Base-by-base conservation (phyloP, 179 eudicot species). In the Actinidia arguta region DNA sequence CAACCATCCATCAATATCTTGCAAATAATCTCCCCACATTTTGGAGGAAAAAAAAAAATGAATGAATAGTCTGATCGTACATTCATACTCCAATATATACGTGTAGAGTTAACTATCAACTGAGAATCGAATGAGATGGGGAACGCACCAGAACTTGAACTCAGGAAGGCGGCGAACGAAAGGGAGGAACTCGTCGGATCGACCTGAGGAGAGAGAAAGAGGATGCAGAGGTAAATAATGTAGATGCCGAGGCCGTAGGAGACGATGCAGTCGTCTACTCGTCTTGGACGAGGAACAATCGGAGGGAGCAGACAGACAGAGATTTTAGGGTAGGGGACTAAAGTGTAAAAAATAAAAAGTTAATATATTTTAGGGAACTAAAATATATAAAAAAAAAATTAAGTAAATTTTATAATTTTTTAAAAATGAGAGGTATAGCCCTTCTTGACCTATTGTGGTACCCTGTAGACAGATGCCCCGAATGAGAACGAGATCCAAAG, bases 111-210 rank as follows among this genome's bases (percentile, higher is more conserved):
- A 70, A 22, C n/a, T n/a, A n/a, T n/a, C n/a, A n/a, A n/a, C n/a
- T n/a, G n/a, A n/a, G n/a, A n/a, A n/a, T n/a, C n/a, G n/a, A n/a
- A n/a, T n/a, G n/a, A n/a, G n/a, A 18, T 56, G 8, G 22, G 16
- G 46, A 47, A 73, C 81, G 82, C 55, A 94, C 98, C 98, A 94
- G 85, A 94, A 93, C 90, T 93, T 94, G 75, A 94, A 94, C 89
- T 94, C 98, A 9, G 81, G 71, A 59, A 82, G 76, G 52, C 76
- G 71, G 85, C 85, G 85, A 89, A 89, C 95, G 55, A 94, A 94
- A 54, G 98, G 98, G 80, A 97, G 97, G 71, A 93, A 94, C 87
- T 94, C 98, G 47, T 94, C 97, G 97, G 98, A 74, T 94, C 97
- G 18, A 92, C 94, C 82, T 92, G 92, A 78, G 97, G 98, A 50